Evolutionary conservation across 75 land plant species (phyloP).

Genomic region (Cryptomeria japonica): DNA sequence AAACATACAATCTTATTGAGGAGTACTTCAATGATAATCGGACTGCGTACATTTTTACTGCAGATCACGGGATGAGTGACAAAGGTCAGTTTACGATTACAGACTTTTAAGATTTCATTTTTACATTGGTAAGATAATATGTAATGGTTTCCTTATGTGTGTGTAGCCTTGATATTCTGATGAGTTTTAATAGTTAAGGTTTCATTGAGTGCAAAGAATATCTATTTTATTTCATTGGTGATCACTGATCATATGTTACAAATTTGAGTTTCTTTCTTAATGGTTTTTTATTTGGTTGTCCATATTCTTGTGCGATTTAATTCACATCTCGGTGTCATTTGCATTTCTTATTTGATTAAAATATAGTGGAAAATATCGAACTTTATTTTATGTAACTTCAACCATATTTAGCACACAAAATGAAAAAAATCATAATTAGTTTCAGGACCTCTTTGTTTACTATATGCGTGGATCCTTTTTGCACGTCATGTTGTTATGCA

Average conservation of each 20-base stretch:
- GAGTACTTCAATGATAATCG: slow-evolving; percentile 67
- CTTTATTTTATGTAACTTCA: not conserved
- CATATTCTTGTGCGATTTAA: not conserved
- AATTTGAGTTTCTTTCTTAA: not conserved
- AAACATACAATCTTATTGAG: slow-evolving; percentile 70
- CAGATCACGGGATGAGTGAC: slow-evolving; percentile 99
- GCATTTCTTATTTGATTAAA: not conserved
- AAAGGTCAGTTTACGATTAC: slow-evolving; percentile 66
- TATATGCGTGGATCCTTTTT: not conserved
- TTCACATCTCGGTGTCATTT: not conserved
- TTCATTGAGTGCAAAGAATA: not conserved
- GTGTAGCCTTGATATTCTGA: not conserved
- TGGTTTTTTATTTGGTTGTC: not conserved
- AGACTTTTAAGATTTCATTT: not conserved
- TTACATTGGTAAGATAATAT: slow-evolving; percentile 4
- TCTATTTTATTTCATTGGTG: not conserved
- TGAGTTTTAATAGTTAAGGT: not conserved
- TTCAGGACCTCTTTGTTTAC: not conserved
- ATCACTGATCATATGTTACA: not conserved
- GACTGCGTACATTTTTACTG: slow-evolving; percentile 91
- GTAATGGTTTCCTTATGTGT: not conserved
- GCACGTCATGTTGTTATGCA: not conserved
- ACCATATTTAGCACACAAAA: not conserved
- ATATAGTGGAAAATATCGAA: not conserved
- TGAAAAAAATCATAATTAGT: not conserved